phyloP scores from a whole-genome alignment of 2,329 filamentous ascomycete genomes.

The Pyrenochaeta sp. region DNA sequence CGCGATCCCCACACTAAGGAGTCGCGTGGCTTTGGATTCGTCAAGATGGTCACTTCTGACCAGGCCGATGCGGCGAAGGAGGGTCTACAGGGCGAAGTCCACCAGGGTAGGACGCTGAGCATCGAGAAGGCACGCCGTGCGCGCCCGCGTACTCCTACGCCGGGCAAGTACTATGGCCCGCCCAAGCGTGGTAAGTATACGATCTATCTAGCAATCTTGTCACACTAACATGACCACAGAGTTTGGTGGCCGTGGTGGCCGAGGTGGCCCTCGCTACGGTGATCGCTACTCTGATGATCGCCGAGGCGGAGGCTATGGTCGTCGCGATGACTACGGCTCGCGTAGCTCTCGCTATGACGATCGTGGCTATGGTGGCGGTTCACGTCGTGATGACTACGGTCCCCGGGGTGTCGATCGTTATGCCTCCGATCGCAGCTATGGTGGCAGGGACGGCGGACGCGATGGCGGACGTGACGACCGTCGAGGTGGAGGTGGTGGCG shows the following conservation, averaged over 20 bases:
- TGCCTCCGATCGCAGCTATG: conserved; percentile 67
- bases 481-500: conserved; percentile 66
- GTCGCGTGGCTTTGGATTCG: conserved; percentile 97
- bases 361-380: conserved; percentile 62
- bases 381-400: conserved; percentile 56
- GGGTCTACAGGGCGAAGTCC: conserved; percentile 90
- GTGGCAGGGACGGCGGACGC: conserved; percentile 63
- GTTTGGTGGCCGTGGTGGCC: conserved; percentile 56
- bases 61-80: conserved; percentile 98
- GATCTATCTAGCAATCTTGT: neutral
- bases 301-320: conserved; percentile 55
- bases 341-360: conserved; percentile 50
- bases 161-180: conserved; percentile 98
- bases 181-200: conserved; percentile 86
- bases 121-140: conserved; percentile 98
- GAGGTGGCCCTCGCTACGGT: conserved; percentile 59
- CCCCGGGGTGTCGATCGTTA: conserved; percentile 59
- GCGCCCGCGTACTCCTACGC: conserved; percentile 92
- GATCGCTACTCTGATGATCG: conserved; percentile 58
- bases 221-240: conserved; percentile 46
- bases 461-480: conserved; percentile 58
- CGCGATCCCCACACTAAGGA: conserved; percentile 97
- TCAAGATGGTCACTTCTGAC: conserved; percentile 96
- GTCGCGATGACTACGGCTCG: conserved; percentile 59
- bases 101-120: conserved; percentile 94